Evolutionary conservation across 805 yeast species (phyloP).

Genomic region (Saccharomyces kudriavzevii): DNA sequence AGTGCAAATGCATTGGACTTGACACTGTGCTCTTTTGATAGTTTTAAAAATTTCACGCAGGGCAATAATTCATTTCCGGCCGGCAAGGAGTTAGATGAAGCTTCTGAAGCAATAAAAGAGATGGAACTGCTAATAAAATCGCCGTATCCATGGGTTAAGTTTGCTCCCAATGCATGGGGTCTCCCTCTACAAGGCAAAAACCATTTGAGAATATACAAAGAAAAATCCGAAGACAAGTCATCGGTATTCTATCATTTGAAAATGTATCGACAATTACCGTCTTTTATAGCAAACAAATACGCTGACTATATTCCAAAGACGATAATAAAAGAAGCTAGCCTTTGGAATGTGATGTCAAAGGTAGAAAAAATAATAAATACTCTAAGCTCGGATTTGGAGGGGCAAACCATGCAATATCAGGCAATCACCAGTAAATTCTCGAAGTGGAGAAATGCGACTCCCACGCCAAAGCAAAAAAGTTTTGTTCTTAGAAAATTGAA

Average conservation of each 20-base stretch:
- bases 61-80: not conserved
- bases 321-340: not conserved
- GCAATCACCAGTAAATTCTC: slow-evolving; percentile 23
- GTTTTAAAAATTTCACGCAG: slow-evolving; percentile 30
- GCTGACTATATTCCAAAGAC: not conserved
- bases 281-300: slow-evolving; percentile 2
- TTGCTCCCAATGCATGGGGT: slow-evolving; percentile 29
- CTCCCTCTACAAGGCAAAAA: slow-evolving; percentile 17
- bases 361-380: not conserved
- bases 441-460: slow-evolving; percentile 27
- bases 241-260: not conserved
- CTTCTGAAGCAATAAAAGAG: slow-evolving; percentile 10
- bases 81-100: slow-evolving; percentile 4
- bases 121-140: slow-evolving; percentile 18
- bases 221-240: slow-evolving; percentile 7
- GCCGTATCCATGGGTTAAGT: slow-evolving; percentile 31
- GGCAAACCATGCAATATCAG: not conserved
- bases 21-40: slow-evolving; percentile 34
- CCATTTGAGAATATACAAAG: slow-evolving; percentile 24
- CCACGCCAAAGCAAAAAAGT: slow-evolving; percentile 25
- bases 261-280: not conserved
- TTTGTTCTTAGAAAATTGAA: slow-evolving; percentile 8
- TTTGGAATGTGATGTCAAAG: not conserved
- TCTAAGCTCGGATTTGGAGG: not conserved
- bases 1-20: slow-evolving; percentile 23